These are phyloP conservation scores for Annulohypoxylon bovei DNA, from an alignment of 495 filamentous ascomycete genomes.

Conservation along the genomic window DNA sequence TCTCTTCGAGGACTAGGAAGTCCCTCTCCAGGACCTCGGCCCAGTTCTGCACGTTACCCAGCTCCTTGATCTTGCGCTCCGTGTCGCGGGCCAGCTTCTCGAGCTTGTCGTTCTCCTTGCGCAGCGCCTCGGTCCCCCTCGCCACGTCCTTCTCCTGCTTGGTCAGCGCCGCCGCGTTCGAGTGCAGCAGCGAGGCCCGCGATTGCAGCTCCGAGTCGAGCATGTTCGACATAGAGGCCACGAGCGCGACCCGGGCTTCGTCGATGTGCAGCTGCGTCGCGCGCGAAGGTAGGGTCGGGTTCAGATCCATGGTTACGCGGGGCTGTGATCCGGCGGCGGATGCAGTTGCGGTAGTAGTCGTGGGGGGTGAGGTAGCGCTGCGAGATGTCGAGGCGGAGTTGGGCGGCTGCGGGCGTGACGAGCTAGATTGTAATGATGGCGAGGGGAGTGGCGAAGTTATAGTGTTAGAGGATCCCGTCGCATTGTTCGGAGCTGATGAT, in stretches of 20 bases:
- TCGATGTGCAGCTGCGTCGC: slow-evolving; percentile 57
- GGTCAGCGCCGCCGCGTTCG: slow-evolving; percentile 73
- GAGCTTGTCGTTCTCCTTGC: slow-evolving; percentile 76
- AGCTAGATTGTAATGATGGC: slow-evolving; percentile 23
- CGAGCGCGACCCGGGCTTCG: slow-evolving; percentile 79
- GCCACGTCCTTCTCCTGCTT: slow-evolving; percentile 77
- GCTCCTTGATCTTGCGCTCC: slow-evolving; percentile 81
- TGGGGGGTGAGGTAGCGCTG: slow-evolving; percentile 29
- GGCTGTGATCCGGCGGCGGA: slow-evolving; percentile 23
- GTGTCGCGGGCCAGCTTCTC: slow-evolving; percentile 73
- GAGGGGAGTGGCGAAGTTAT: slow-evolving; percentile 12
- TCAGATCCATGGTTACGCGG: slow-evolving; percentile 30
- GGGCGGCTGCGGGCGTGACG: slow-evolving; percentile 24
- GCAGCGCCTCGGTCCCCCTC: slow-evolving; percentile 71
- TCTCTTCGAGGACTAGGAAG: slow-evolving; percentile 88
- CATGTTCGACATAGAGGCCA: slow-evolving; percentile 80
- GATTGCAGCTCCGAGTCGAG: slow-evolving; percentile 75
- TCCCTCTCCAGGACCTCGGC: slow-evolving; percentile 95
- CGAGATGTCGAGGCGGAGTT: slow-evolving; percentile 33
- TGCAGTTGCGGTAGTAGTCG: slow-evolving; percentile 25
- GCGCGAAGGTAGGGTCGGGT: slow-evolving; percentile 44
- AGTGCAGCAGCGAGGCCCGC: slow-evolving; percentile 79
- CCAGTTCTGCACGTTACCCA: slow-evolving; percentile 98
- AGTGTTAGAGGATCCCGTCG: slow-evolving; percentile 13
- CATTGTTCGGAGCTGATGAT: slow-evolving; percentile 22